Conservation (phyloP, 257 asterid species). For the Vinca minor region DNA sequence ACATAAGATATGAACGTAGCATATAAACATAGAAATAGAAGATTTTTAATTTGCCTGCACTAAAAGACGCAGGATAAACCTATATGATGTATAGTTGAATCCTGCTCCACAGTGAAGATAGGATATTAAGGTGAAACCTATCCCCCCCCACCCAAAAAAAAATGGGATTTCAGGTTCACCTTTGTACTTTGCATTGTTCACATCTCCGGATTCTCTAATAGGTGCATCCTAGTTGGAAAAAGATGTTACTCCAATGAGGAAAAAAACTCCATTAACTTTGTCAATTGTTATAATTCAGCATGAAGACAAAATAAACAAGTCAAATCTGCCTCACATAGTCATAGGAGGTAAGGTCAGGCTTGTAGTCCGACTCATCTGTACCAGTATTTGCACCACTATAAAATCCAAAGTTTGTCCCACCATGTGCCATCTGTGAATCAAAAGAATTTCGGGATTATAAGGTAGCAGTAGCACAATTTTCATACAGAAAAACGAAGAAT, state of each 20-base stretch:
- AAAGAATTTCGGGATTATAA: slow-evolving; percentile 7
- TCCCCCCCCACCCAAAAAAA: background rate
- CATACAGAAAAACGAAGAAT: slow-evolving; percentile 17
- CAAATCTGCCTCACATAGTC: slow-evolving; percentile 68
- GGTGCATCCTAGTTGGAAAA: slow-evolving; percentile 73
- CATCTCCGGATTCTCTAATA: slow-evolving; percentile 90
- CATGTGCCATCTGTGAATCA: slow-evolving; percentile 76
- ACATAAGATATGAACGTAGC: background rate
- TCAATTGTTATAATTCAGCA: slow-evolving; percentile 16
- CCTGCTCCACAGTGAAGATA: background rate
- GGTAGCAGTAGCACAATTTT: slow-evolving; percentile 16
- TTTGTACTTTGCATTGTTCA: slow-evolving; percentile 65
- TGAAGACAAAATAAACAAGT: slow-evolving; percentile 5
- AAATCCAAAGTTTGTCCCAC: slow-evolving; percentile 93
- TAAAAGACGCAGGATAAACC: background rate
- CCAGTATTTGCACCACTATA: slow-evolving; percentile 95
- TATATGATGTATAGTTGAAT: background rate
- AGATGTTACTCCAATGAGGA: slow-evolving; percentile 18
- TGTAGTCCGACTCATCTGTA: slow-evolving; percentile 57
- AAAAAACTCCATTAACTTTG: slow-evolving; percentile 16
- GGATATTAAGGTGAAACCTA: background rate
- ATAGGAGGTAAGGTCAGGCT: slow-evolving; percentile 90
- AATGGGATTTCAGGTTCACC: slow-evolving; percentile 29
- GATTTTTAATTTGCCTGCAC: background rate
- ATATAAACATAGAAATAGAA: background rate